Evolutionary conservation across 2,329 filamentous ascomycete species (phyloP).

Genomic region (Fusarium sp.): DNA sequence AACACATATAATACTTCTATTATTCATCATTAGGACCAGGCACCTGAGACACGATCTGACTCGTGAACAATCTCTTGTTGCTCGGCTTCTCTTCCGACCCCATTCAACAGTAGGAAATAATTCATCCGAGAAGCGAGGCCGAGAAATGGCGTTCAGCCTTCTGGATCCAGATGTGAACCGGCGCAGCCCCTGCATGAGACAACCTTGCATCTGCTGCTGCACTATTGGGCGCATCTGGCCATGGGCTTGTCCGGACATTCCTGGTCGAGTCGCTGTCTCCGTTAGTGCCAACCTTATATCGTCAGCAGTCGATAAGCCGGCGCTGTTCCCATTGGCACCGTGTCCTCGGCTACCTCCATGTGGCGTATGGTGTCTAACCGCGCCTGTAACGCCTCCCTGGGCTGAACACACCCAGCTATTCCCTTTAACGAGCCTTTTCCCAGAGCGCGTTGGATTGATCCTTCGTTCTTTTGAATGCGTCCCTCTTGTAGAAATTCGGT

Average conservation of each 20-base stretch:
- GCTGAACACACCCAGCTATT: not conserved
- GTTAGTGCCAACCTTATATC: conserved; percentile 5
- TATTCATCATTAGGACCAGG: too few species aligned
- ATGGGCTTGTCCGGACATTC: conserved; percentile 2
- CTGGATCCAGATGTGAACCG: not conserved
- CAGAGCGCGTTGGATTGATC: too few species aligned
- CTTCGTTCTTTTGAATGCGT: not conserved
- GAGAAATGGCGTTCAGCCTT: not conserved
- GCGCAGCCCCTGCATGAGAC: conserved; percentile 3
- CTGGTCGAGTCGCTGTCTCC: not conserved
- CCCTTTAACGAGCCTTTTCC: not conserved
- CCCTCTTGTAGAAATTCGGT: not conserved
- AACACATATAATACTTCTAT: too few species aligned
- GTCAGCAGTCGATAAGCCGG: not conserved
- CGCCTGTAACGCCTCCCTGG: not conserved
- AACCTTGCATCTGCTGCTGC: not conserved
- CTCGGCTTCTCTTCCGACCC: too few species aligned
- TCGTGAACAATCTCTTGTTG: not conserved
- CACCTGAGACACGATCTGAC: not conserved
- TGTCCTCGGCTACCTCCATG: not conserved
- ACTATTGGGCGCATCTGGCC: not conserved
- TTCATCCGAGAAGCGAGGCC: not conserved
- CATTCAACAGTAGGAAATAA: too few species aligned
- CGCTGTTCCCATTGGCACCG: not conserved
- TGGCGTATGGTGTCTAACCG: conserved; percentile 6